Base-by-base conservation (phyloP, 495 filamentous ascomycete species). In the Chlorociboria aeruginascens region DNA sequence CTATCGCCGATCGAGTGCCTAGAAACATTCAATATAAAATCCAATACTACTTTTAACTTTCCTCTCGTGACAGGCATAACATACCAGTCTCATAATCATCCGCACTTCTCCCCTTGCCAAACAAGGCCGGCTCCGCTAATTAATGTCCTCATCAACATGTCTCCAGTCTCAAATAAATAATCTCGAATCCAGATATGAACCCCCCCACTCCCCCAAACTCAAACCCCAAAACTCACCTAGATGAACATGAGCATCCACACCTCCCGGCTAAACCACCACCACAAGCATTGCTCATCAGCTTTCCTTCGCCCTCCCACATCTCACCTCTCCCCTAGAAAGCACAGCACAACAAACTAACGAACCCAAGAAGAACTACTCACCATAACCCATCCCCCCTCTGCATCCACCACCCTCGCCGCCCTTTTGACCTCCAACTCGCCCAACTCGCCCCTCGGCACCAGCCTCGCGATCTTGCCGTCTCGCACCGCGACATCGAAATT, bases 1-100 rank as follows among this genome's bases (percentile, higher is more conserved):
- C 70, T 52, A 80, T 69, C 8, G 77, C 77, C 36, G 70, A 74
- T 32, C 76, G 63, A 3, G 74, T 75, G 6, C 76, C 76, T 49
- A 16, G 17, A 3, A 12, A 7, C 7, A 17, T 34, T 49, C 0
- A 34, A 31, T 9, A 40, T 36, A 30, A 50, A 32, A 11, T 46
- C 31, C 31, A 7, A 25, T 25, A 1, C 1, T 14, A 32, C 28
- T 8, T 8, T 32, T 33, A 44, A 16, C 13, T 13, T 44, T 7
- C 12, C 8, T 8, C n/a, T n/a, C 20, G 12, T 20, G 13, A 38
- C 8, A 4, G 6, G 11, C 8, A 32, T 10, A 1, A 54, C 43
- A 48, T 51, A 59, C 61, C 61, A 29, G 70, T 67, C 50, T 74
- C 71, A 51, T 69, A 76, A 31, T 64, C 67, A 54, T 76, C 72